These are phyloP conservation scores for Xylaria sp. DNA, from an alignment of 2,329 filamentous ascomycete species.

Conservation along the genomic window DNA sequence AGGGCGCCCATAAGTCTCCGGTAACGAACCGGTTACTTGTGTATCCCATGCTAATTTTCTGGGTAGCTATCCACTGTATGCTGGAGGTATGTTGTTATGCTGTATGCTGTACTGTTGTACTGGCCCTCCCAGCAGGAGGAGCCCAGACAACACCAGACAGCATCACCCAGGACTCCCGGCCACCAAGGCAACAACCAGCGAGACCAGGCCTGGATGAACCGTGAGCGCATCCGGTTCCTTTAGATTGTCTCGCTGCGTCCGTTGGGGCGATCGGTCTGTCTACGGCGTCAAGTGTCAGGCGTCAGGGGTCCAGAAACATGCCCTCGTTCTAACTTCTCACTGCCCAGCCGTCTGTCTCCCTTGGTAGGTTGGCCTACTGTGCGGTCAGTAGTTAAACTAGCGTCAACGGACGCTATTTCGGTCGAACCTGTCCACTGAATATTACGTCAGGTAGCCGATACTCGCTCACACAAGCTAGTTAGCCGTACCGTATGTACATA, in stretches of 20 bases:
- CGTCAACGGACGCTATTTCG: slow-evolving; percentile 25
- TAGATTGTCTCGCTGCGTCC: slow-evolving; percentile 6
- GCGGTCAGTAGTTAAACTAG: neutral
- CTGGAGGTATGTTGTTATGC: too few relatives aligned
- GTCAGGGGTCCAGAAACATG: neutral
- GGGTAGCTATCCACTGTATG: too few relatives aligned
- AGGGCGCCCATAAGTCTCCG: neutral
- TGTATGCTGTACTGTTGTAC: neutral
- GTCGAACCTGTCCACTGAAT: slow-evolving; percentile 21
- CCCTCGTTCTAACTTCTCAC: neutral
- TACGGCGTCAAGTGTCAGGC: neutral
- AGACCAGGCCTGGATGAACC: neutral
- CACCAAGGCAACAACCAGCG: neutral
- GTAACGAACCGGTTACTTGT: neutral
- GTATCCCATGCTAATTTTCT: too few relatives aligned
- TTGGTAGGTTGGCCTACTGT: neutral
- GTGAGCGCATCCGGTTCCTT: neutral
- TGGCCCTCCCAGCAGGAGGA: neutral
- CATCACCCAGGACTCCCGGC: slow-evolving; percentile 1
- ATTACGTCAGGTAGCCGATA: slow-evolving; percentile 36
- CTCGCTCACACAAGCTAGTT: slow-evolving; percentile 3
- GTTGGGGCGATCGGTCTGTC: neutral
- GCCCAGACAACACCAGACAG: neutral
- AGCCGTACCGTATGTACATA: neutral
- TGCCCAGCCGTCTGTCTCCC: neutral